A percentile compares a stretch with the other conserved stretches of the same genome.
Evolutionary conservation across 805 yeast genomes (phyloP).

Genomic region (Lipomyces spencermartinsiae): DNA sequence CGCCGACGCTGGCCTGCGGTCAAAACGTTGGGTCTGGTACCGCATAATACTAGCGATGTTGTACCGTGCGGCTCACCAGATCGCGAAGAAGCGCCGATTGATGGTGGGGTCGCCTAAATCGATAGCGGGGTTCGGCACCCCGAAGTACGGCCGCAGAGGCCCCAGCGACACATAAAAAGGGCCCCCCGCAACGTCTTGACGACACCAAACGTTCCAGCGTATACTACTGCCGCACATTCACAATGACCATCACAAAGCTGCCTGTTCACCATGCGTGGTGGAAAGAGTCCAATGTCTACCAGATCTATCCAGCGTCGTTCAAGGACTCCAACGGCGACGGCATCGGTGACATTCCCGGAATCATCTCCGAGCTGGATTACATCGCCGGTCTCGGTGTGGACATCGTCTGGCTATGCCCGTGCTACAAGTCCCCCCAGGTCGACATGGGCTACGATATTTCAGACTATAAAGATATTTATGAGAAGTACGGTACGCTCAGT

Average conservation of each 20-base stretch:
- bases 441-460: constrained; percentile 71
- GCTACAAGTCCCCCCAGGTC: constrained; percentile 64
- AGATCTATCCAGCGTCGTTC: constrained; percentile 67
- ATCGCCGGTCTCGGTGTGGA: constrained; percentile 58
- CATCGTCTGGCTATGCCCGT: constrained; percentile 64
- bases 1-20: too few relatives aligned
- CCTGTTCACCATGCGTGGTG: constrained; percentile 48
- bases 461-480: constrained; percentile 60
- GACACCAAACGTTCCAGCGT: neutral
- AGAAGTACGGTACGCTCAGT: constrained; percentile 60
- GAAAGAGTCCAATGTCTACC: constrained; percentile 60
- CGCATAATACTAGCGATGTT: neutral
- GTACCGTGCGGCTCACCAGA: neutral
- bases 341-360: constrained; percentile 62
- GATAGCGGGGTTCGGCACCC: neutral
- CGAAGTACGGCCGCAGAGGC: neutral
- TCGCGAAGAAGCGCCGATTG: neutral
- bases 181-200: neutral
- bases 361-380: constrained; percentile 59
- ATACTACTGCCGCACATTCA: neutral
- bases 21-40: too few relatives aligned
- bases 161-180: neutral
- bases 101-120: neutral
- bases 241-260: neutral
- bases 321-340: constrained; percentile 68